Evolutionary conservation across 1,284 basidiomycete genomes (phyloP), one percentile per base, ranked within the genome.

Genomic region (Cryptococcus floricola): DNA sequence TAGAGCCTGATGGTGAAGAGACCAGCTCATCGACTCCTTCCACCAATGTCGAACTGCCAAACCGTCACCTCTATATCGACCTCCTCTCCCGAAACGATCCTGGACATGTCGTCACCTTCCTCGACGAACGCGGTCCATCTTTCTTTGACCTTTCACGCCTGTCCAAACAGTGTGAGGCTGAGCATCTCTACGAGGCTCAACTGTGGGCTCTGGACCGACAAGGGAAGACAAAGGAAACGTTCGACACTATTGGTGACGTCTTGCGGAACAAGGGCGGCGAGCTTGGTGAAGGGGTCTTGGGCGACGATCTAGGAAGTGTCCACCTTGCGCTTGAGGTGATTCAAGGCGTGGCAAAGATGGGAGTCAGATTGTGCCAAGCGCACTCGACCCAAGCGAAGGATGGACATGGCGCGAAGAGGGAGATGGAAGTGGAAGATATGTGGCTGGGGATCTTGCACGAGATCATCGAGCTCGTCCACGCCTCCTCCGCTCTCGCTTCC

Each of bases 391-490:
- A 69, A 42, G 38, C 48, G 41, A 31, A 37, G 8, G 31, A 38
- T n/a, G 37, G 23, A 31, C n/a, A 37, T 4, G 34, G 48, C 56
- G 28, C 39, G 48, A 45, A 23, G 13, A 48, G 44, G 23, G 50
- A 49, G 75, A 75, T 84, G 12, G 81, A 85, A 2, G 78, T 87
- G 14, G 91, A 94, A 69, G 90, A 96, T 64, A 83, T 93, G 64
- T 98, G 94, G 94, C 93, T 91, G 72, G 83, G 85, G 58, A 79
- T 96, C 0, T 81, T 97, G 34, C 85, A 85, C 63, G 86, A 87
- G 59, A 86, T 94, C 66, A 87, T 95, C 53, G 83, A 85, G 54
- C 83, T 84, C 44, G 86, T 93, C 4, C 91, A 95, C 65, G 79
- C 79, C 2, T 77, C 91, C 12, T 85, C 87, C 1, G 56, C 61